Conservation (phyloP, 768 basidiomycete genomes). For the Lactarius sp. region DNA sequence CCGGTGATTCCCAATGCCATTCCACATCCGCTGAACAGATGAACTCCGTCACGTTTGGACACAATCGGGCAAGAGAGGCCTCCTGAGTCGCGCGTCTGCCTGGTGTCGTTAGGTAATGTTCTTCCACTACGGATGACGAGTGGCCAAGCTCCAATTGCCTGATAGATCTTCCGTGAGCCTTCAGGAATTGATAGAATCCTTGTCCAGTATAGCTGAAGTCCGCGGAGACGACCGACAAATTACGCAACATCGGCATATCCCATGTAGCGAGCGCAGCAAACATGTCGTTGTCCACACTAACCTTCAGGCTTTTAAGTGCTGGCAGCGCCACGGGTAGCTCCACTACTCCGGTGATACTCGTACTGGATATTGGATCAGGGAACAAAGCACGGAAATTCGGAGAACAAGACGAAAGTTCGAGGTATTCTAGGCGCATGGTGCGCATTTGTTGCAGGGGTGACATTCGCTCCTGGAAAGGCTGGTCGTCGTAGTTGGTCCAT, state of each 20-base stretch:
- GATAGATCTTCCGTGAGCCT: slow-evolving; percentile 57
- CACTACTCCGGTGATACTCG: slow-evolving; percentile 3
- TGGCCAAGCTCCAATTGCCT: slow-evolving; percentile 69
- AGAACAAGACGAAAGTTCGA: slow-evolving; percentile 60
- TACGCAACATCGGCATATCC: slow-evolving; percentile 57
- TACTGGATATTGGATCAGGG: slow-evolving; percentile 18
- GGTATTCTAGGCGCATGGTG: slow-evolving; percentile 54
- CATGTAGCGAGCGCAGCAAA: slow-evolving; percentile 62
- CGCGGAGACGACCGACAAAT: slow-evolving; percentile 63
- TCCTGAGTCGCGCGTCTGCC: slow-evolving; percentile 30
- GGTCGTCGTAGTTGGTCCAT: slow-evolving; percentile 71
- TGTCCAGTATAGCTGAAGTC: slow-evolving; percentile 66
- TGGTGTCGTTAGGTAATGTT: slow-evolving; percentile 55
- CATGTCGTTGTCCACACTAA: slow-evolving; percentile 66
- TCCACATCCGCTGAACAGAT: slow-evolving; percentile 74
- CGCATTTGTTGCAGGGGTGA: slow-evolving; percentile 49
- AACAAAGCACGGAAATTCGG: slow-evolving; percentile 39
- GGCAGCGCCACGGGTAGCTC: slow-evolving; percentile 47
- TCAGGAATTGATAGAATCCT: slow-evolving; percentile 64
- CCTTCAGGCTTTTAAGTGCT: slow-evolving; percentile 60
- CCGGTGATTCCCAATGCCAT: slow-evolving; percentile 75
- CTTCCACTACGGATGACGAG: slow-evolving; percentile 59
- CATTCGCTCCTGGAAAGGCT: slow-evolving; percentile 50
- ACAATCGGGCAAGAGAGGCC: slow-evolving; percentile 56
- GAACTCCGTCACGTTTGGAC: slow-evolving; percentile 63